Evolutionary conservation across 495 filamentous ascomycete species (phyloP).

Genomic region (Podospora tetraspora): DNA sequence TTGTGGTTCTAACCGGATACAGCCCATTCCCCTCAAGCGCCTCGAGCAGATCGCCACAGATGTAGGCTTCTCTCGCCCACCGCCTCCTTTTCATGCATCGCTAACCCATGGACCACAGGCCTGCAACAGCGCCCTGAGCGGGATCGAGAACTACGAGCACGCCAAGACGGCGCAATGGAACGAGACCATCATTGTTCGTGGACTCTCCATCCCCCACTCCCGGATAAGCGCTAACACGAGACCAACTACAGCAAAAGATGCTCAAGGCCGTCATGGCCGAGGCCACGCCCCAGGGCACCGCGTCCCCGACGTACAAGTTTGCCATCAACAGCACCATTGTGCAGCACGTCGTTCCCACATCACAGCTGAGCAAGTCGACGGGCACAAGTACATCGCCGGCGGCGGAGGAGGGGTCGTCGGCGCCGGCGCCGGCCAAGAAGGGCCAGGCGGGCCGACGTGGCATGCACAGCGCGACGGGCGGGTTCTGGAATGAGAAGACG

Average conservation of each 20-base stretch:
- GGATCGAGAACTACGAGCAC: conserved; percentile 74
- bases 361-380: conserved; percentile 49
- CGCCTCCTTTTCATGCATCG: neutral
- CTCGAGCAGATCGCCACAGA: conserved; percentile 78
- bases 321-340: conserved; percentile 97
- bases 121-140: conserved; percentile 70
- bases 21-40: conserved; percentile 72
- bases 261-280: conserved; percentile 82
- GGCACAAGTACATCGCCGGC: conserved; percentile 32
- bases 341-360: conserved; percentile 66
- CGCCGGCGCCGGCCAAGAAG: conserved; percentile 46
- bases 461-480: conserved; percentile 92
- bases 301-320: conserved; percentile 69
- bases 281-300: conserved; percentile 53
- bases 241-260: conserved; percentile 62
- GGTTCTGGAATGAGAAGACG: conserved; percentile 95
- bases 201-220: neutral
- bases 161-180: conserved; percentile 78
- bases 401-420: conserved; percentile 33
- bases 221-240: conserved; percentile 1
- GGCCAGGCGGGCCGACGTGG: conserved; percentile 72
- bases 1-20: neutral
- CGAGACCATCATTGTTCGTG: conserved; percentile 77
- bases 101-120: conserved; percentile 52
- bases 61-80: conserved; percentile 46